Base-by-base conservation (phyloP, 2,329 filamentous ascomycete species). In the Ascocoryne sarcoides region DNA sequence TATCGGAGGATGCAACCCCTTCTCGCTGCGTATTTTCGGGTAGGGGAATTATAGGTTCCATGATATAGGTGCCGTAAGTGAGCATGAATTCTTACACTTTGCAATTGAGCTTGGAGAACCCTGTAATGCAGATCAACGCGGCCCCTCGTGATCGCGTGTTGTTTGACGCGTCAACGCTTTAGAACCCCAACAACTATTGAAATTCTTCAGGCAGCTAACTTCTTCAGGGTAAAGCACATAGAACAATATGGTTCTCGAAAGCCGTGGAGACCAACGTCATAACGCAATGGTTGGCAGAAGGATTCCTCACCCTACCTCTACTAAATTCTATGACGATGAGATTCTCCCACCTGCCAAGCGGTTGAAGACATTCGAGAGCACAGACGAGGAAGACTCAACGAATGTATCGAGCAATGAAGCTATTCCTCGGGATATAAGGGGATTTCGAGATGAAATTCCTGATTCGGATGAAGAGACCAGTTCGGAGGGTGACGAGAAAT, bases 401-500 rank as follows among this genome's bases (percentile, higher is more conserved):
- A 44, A 51, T 29, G 45, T 49, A 12, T 58, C 55, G 4, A 54
- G 61, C 3, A 48, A 51, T 10, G 49, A 50, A 28, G 15, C 28
- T 17, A 15, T 37, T 19, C 18, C 39, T 5, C 18, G 19, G 8
- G 38, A 49, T 32, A 42, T 49, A 31, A 37, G 40, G 15, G 18
- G 26, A 10, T 47, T 37, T 30, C 40, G 53, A 43, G 37, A 56
- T 42, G 62, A 65, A 39, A 56, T 65, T 5, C 52, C 61, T 30
- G 58, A 68, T 45, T 63, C 58, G 23, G 58, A 68, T 45, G 57
- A 50, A 5, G 47, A 62, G 26, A 42, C 42, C 33, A 47, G 36
- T 5, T 44, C 40, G 4, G 56, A 56, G 2, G 59, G 64, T n/a
- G 46, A 59, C n/a, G 55, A 50, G 26, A 40, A 50, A 2, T 43